Base-by-base conservation (phyloP, 2,329 filamentous ascomycete species). In the Chaetothyriales sp. region DNA sequence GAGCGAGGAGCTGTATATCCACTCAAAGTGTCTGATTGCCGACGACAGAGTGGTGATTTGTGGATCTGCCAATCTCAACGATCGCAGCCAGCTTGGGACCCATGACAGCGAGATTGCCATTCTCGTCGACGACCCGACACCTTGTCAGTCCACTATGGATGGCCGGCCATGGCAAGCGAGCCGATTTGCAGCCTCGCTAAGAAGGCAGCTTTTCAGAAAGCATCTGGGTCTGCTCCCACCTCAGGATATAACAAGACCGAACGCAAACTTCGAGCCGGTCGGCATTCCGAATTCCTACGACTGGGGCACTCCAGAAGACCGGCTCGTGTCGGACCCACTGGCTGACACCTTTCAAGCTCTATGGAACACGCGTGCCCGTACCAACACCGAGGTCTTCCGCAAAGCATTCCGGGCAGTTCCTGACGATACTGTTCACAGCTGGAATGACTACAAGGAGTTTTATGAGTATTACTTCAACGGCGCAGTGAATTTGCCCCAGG, bases 81-180 rank as follows among this genome's bases (percentile, higher is more conserved):
- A 97, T 65, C 83, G 90, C 51, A 81, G 86, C 48, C 89, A 95
- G 67, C 71, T 92, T 4, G 90, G 90, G 13, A 80, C 83, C 60
- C 90, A 95, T 67, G 90, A 97, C 67, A 92, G 85, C 47, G 90
- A 97, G 66, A 77, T 97, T 43, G 85, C 86, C 43, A 85, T 95
- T 51, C 82, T 97, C 46, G 86, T 95, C 76, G 84, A 94, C 62
- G 90, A 97, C 65, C 84, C 79, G 0, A 81, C 82, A 7, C 76
- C 71, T 4, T 70, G 95, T 1, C 73, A 78, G 6, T 88, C 80
- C 4, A 78, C 68, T 20, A 95, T 97, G 88, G 77, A 85, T 58
- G 89, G 89, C 1, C 67, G 85, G 61, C 77, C 82, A 0, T 94
- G 80, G 68, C 77, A 82, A 58, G 89, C 85, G 0, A 83, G 85